Conservation (phyloP, 2,329 filamentous ascomycete genomes). For the Penicillium crustosum region DNA sequence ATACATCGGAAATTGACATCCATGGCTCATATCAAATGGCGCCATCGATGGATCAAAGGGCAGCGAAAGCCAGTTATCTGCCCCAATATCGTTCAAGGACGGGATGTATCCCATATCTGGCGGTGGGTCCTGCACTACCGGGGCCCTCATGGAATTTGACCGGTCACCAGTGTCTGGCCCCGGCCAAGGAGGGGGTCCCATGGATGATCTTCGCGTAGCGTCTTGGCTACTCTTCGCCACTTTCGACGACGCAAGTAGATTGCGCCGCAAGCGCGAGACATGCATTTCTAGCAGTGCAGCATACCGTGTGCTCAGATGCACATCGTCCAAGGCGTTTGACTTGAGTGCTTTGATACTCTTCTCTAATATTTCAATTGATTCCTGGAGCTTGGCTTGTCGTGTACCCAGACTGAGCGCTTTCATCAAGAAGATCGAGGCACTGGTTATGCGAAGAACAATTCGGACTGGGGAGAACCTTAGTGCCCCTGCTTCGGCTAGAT, state of each 20-base stretch:
- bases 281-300: slow-evolving; percentile 51
- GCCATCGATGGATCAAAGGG: slow-evolving; percentile 48
- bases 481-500: slow-evolving; percentile 47
- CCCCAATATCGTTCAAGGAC: slow-evolving; percentile 31
- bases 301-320: slow-evolving; percentile 54
- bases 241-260: slow-evolving; percentile 39
- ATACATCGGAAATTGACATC: slow-evolving; percentile 42
- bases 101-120: slow-evolving; percentile 32
- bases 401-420: slow-evolving; percentile 52
- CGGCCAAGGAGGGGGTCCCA: slow-evolving; percentile 30
- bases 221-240: slow-evolving; percentile 27
- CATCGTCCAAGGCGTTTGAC: slow-evolving; percentile 52
- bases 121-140: slow-evolving; percentile 27
- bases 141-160: slow-evolving; percentile 18
- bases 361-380: slow-evolving; percentile 51
- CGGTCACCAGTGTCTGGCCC: slow-evolving; percentile 27
- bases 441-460: slow-evolving; percentile 56
- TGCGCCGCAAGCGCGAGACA: slow-evolving; percentile 42
- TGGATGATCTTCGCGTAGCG: slow-evolving; percentile 30
- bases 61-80: slow-evolving; percentile 45
- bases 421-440: slow-evolving; percentile 57
- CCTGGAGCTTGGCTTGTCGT: slow-evolving; percentile 50
- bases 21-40: slow-evolving; percentile 41
- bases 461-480: slow-evolving; percentile 56
- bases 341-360: slow-evolving; percentile 50